Evolutionary conservation across 768 basidiomycete genomes (phyloP), one percentile per base, ranked within the genome.

Genomic region (Amanita subjunquillea): DNA sequence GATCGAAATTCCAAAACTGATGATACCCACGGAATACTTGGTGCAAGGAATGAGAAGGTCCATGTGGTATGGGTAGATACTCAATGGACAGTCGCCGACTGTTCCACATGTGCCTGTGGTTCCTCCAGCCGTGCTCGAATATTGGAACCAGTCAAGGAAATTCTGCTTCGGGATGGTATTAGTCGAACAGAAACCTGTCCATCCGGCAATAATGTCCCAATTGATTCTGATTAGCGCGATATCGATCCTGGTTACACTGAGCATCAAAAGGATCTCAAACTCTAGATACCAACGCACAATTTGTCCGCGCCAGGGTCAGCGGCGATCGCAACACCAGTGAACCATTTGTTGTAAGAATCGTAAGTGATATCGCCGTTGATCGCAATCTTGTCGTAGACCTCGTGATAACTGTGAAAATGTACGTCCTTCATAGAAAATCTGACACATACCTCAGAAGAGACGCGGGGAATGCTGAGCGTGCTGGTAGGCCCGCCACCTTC

Each of bases 101-200:
- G 27, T 34, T 23, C 17, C 47, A 27, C 55, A 56, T 5, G 55
- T 44, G n/a, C 52, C 54, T 7, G 30, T 40, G 4, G 52, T 47
- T 1, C 52, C 52, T 9, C 6, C 10, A 23, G 47, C 48, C 3
- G 42, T 54, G 36, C 55, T 56, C 3, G 46, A 56, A 27, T 50
- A 56, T 41, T 56, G 55, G 52, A 56, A 56, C 55, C 55, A 56
- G 45, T 56, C 55, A 5, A 56, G 47, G 55, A 56, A 56, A 29
- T 56, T 56, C 3, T 51, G 23, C 25, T 50, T 46, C 2, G 55
- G 55, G 10, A 56, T 50, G 15, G 8, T 43, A 6, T 36, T 48
- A 1, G 46, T 54, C 20, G 52, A 53, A 27, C 55, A 56, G 41
- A 54, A 54, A 25, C 52, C 53, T 15, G 55, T 54, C 53, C 55